Conservation (phyloP, 176 grass and related monocot genomes). For the Oryza coarctata region DNA sequence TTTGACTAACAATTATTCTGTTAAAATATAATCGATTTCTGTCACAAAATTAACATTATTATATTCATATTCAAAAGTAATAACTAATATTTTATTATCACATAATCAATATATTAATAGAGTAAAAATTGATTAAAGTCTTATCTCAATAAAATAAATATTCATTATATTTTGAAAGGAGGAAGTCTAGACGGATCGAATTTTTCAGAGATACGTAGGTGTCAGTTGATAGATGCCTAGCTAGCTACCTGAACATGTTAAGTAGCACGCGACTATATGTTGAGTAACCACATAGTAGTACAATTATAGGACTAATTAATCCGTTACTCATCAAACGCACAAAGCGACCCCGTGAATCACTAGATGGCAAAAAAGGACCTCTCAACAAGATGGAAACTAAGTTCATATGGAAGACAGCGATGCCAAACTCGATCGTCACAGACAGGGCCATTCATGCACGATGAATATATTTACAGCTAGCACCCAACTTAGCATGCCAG, state of each 20-base stretch:
- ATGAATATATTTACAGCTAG: background rate
- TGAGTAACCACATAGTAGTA: background rate
- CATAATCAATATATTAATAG: too few species aligned
- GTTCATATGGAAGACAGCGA: conserved; percentile 13
- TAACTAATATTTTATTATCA: too few species aligned
- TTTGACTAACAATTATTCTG: too few species aligned
- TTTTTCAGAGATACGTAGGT: background rate
- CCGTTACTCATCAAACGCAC: background rate
- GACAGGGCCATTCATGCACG: background rate
- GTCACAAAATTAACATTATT: too few species aligned
- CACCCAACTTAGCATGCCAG: conserved; percentile 7
- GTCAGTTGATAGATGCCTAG: background rate
- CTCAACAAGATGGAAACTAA: background rate
- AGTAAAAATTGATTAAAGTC: too few species aligned
- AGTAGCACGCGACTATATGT: background rate
- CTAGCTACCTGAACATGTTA: background rate
- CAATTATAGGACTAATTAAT: background rate
- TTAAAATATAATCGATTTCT: too few species aligned
- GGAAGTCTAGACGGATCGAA: too few species aligned
- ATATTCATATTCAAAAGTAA: too few species aligned
- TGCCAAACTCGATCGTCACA: background rate
- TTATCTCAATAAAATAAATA: too few species aligned
- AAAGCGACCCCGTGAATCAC: conserved; percentile 20
- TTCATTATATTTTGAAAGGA: too few species aligned
- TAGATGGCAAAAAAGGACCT: background rate